These are phyloP conservation scores for Calonectria henricotiae DNA, from an alignment of 2,329 filamentous ascomycete genomes.

Conservation along the genomic window DNA sequence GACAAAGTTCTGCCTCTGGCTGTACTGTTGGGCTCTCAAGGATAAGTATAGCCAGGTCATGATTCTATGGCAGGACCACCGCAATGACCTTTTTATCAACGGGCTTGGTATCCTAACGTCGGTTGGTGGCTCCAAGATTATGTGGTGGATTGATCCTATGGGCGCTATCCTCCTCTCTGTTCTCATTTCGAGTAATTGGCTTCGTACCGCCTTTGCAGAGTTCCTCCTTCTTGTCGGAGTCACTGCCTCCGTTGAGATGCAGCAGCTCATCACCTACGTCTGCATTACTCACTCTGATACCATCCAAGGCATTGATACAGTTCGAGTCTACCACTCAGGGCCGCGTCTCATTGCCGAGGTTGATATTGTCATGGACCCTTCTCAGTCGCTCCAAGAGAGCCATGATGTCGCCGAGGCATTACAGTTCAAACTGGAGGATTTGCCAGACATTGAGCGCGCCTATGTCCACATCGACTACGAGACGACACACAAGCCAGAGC, in stretches of 20 bases:
- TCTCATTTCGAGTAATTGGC: constrained; percentile 86
- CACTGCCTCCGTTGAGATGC: constrained; percentile 85
- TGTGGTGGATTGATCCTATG: constrained; percentile 96
- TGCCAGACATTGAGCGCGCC: constrained; percentile 92
- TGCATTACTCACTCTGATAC: constrained; percentile 91
- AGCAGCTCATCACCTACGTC: constrained; percentile 93
- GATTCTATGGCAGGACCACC: constrained; percentile 96
- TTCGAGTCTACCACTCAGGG: constrained; percentile 93
- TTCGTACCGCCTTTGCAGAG: constrained; percentile 87
- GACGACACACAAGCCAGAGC: constrained; percentile 95
- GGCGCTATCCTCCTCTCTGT: constrained; percentile 89
- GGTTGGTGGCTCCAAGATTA: constrained; percentile 89
- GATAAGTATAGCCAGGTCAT: constrained; percentile 93
- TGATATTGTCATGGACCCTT: constrained; percentile 92
- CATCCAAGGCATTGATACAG: constrained; percentile 92
- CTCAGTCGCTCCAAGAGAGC: constrained; percentile 80
- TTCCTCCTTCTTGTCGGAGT: constrained; percentile 94
- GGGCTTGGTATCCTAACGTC: constrained; percentile 93
- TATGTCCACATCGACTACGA: constrained; percentile 99
- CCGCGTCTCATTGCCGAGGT: constrained; percentile 94
- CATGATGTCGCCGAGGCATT: constrained; percentile 96
- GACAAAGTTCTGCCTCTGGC: constrained; percentile 87
- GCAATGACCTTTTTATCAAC: constrained; percentile 98
- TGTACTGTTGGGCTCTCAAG: constrained; percentile 93
- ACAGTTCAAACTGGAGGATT: constrained; percentile 92